Percentiles rank a stretch among this genome's conserved stretches.
phyloP scores from a whole-genome alignment of 306 rosid species.

The Mucuna pruriens region DNA sequence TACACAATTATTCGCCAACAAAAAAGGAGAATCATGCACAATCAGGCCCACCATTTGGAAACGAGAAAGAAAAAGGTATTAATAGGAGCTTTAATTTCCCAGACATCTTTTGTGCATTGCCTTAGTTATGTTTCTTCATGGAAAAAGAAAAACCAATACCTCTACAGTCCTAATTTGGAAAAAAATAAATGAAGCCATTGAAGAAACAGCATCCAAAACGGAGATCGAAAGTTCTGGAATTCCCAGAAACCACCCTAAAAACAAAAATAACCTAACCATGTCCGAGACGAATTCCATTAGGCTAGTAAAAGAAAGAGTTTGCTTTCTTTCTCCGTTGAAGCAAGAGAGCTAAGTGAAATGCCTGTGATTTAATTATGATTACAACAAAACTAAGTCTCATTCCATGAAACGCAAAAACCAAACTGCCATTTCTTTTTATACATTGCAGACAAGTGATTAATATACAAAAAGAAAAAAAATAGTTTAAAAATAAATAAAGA shows the following conservation, averaged over 20 bases:
- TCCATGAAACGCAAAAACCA: not conserved
- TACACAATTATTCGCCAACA: no score
- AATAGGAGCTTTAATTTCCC: not conserved
- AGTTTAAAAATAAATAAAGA: not conserved
- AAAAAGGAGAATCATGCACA: not conserved
- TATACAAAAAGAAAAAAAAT: not conserved
- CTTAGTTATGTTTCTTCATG: not conserved
- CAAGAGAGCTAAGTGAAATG: not conserved
- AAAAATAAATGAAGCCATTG: not conserved
- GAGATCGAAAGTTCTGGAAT: not conserved
- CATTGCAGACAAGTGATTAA: constrained; percentile 46
- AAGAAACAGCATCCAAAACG: not conserved
- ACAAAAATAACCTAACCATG: no score
- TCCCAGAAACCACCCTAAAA: not conserved
- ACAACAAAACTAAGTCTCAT: constrained; percentile 4
- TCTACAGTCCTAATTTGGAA: no score
- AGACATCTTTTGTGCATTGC: not conserved
- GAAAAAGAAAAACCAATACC: not conserved
- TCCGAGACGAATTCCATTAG: no score
- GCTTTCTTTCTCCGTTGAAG: no score
- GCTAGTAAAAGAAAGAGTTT: no score
- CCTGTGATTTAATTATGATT: not conserved
- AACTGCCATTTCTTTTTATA: constrained; percentile 43
- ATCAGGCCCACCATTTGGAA: not conserved
- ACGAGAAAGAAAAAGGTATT: not conserved